A percentile compares a stretch with the other conserved stretches of the same genome.
Evolutionary conservation across 2,329 filamentous ascomycete species (phyloP).

Genomic region (Pestalotiopsis sp.): DNA sequence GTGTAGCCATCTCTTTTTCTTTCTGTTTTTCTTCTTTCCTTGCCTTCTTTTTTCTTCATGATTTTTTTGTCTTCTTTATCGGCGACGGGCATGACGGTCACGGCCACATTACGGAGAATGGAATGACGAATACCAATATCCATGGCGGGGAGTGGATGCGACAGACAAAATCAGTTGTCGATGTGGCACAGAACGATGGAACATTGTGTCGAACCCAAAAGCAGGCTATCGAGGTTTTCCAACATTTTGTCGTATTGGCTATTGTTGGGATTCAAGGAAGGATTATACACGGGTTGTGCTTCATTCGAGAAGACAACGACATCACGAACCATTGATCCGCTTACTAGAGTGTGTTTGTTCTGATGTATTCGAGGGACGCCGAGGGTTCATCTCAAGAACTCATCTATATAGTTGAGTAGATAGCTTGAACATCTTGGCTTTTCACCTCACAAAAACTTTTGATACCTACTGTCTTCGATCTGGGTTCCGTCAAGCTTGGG

Average conservation of each 20-base stretch:
- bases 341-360: slow-evolving; percentile 15
- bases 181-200: neutral
- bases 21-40: neutral
- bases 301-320: neutral
- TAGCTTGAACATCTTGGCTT: neutral
- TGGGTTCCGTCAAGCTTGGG: neutral
- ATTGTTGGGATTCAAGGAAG: neutral
- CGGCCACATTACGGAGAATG: neutral
- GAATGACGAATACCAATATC: neutral
- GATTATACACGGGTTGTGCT: neutral
- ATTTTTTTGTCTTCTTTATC: neutral
- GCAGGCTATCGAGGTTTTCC: neutral
- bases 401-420: neutral
- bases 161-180: neutral
- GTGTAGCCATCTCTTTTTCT: neutral
- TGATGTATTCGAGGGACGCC: slow-evolving; percentile 6
- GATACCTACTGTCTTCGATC: neutral
- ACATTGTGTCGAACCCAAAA: neutral
- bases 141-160: neutral
- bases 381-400: neutral
- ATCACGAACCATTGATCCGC: slow-evolving; percentile 6
- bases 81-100: neutral
- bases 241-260: neutral
- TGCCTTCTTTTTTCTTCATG: neutral
- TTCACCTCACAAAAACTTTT: neutral